Base-by-base conservation (phyloP, 2,329 filamentous ascomycete genomes). In the Juglanconis juglandina region DNA sequence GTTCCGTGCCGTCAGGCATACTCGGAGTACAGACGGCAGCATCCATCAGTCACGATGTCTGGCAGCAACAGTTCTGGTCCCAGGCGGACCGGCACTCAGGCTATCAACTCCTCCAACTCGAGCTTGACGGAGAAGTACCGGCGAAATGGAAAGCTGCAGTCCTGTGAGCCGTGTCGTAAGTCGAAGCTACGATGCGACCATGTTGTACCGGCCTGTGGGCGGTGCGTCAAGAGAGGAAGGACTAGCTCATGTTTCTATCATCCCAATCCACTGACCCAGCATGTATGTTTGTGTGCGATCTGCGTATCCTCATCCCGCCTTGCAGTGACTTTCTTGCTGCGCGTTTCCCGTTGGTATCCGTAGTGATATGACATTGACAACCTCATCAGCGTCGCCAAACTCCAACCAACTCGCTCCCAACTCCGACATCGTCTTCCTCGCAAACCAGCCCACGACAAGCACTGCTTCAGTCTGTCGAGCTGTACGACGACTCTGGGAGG, bases 151-250 rank as follows among this genome's bases (percentile, higher is more conserved):
- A 73, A 73, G 63, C 58, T 74, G 33, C 72, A 74, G 65, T 73
- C 70, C 32, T 72, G 70, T 41, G 70, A 72, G 61, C 68, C 68
- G 53, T 69, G 67, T 66, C 70, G 72, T 57, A 70, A 71, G 63
- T 71, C 69, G 55, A 74, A 74, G 61, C 65, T 74, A 39, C 68
- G 67, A 54, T 74, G 72, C 61, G 72, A 74, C 61, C 72, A 74
- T 66, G 65, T 68, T 56, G 67, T 73, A n/a, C 72, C 72, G 24
- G 63, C 61, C 34, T 74, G 72, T 56, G 68, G 68, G 51, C 67
- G 71, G 34, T 74, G 72, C 60, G 63, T 73, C 44, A 71, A 62
- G 64, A 67, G 68, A 34, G 65, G 65, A 48, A 68, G 69, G 44
- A 66, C 56, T 3, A 68, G 72, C 24, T 67, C 68, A 51, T 74